Percentiles rank a stretch among this genome's conserved stretches.
phyloP scores from a whole-genome alignment of 1,284 basidiomycete species.

The Leccinum colubrinum region DNA sequence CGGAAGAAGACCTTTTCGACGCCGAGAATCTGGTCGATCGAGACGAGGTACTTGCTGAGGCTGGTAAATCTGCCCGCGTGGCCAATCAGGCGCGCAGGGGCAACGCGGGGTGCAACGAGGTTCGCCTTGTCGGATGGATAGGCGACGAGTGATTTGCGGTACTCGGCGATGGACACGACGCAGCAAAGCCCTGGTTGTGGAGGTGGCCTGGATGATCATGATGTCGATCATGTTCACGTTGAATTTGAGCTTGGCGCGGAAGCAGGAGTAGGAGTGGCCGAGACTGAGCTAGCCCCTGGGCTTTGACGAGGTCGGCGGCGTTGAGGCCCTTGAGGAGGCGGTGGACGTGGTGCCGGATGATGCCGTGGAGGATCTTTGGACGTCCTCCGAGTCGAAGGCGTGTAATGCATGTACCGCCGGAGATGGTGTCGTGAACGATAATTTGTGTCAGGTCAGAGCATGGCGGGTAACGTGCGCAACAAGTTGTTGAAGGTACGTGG shows the following conservation, averaged over 20 bases:
- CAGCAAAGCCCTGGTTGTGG: conserved; percentile 85
- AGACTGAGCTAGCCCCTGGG: conserved; percentile 81
- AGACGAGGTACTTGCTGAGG: conserved; percentile 97
- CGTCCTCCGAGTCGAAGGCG: conserved; percentile 45
- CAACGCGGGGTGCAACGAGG: conserved; percentile 92
- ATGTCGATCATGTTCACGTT: no score
- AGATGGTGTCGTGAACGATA: conserved; percentile 89
- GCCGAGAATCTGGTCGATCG: conserved; percentile 97
- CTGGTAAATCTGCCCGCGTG: conserved; percentile 98
- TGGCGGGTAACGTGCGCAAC: no score
- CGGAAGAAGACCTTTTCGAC: conserved; percentile 29
- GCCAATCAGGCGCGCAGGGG: conserved; percentile 86
- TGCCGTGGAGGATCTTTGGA: conserved; percentile 46
- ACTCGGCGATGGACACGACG: conserved; percentile 91
- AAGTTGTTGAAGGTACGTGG: no score
- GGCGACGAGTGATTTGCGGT: conserved; percentile 87
- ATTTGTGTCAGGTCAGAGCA: conserved; percentile 32
- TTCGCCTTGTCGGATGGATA: conserved; percentile 99
- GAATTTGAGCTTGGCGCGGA: conserved; percentile 56
- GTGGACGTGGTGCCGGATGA: conserved; percentile 85
- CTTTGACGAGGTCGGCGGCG: conserved; percentile 86
- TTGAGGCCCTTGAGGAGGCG: conserved; percentile 91
- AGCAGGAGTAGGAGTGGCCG: conserved; percentile 89
- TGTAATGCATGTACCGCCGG: conserved; percentile 71
- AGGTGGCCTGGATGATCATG: conserved; percentile 69